Percentiles rank a stretch among this genome's conserved stretches.
These are phyloP conservation scores for Vigna reflexopilosa DNA, from an alignment of 306 rosid species.

Conservation along the genomic window DNA sequence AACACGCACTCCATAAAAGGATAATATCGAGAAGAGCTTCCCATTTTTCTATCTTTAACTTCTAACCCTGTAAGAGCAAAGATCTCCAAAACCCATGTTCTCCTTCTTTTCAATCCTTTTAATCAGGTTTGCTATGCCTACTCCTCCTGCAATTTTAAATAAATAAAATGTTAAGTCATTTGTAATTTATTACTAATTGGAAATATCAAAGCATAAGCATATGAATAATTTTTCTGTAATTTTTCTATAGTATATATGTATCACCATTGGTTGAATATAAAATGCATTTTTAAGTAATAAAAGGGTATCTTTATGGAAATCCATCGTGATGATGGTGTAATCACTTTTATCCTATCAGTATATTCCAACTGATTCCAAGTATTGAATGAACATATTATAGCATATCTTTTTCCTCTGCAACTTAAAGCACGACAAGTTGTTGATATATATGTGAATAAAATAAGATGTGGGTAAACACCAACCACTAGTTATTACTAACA, in stretches of 20 bases:
- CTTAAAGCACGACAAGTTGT: background rate
- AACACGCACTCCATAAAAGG: background rate
- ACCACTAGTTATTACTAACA: background rate
- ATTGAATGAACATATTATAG: background rate
- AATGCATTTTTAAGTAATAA: background rate
- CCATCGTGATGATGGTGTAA: background rate
- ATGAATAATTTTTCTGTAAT: background rate
- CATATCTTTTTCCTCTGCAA: background rate
- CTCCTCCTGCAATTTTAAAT: conserved; percentile 60
- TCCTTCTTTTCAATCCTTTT: conserved; percentile 61
- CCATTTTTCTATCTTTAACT: background rate
- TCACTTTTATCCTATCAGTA: background rate
- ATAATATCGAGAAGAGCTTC: background rate
- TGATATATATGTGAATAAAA: background rate
- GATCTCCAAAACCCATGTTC: conserved; percentile 64
- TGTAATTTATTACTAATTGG: background rate
- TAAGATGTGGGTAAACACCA: background rate
- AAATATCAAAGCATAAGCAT: background rate
- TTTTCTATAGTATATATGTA: no score
- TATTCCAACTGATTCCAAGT: background rate
- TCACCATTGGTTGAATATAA: background rate
- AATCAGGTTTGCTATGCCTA: conserved; percentile 70
- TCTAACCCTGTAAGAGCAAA: conserved; percentile 43
- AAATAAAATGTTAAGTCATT: background rate
- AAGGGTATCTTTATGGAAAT: background rate